Percentiles rank a stretch among this genome's conserved stretches.
These are phyloP conservation scores for Gonapodya sp. DNA, from an alignment of 192 early-diverging fungal genomes.

Conservation along the genomic window DNA sequence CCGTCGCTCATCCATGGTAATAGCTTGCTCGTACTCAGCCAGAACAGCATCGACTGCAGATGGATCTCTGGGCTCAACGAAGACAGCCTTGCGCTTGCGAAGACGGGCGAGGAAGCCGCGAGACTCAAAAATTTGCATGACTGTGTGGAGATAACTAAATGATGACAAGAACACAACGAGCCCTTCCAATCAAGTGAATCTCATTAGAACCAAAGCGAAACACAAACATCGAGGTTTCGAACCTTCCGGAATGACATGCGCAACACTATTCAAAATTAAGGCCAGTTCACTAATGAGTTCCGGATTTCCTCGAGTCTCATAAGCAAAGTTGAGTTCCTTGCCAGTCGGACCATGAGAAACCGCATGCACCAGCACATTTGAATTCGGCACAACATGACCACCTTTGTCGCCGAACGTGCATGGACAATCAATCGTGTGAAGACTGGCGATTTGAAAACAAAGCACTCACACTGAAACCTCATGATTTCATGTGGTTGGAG, in stretches of 20 bases:
- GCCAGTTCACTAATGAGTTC: constrained; percentile 27
- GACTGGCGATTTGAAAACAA: background rate
- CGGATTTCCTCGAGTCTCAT: constrained; percentile 39
- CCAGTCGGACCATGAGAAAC: constrained; percentile 57
- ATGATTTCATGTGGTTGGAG: constrained; percentile 22
- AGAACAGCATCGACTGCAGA: constrained; percentile 45
- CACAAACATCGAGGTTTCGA: background rate
- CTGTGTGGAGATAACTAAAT: constrained; percentile 61
- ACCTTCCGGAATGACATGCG: background rate
- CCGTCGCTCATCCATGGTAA: constrained; percentile 20
- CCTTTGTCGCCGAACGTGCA: constrained; percentile 62
- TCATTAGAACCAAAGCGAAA: background rate
- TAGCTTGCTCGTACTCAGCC: constrained; percentile 44
- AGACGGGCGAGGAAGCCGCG: constrained; percentile 37
- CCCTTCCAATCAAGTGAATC: constrained; percentile 30
- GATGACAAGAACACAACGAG: constrained; percentile 83
- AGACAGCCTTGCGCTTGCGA: constrained; percentile 48
- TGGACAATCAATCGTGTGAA: background rate
- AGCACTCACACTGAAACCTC: background rate
- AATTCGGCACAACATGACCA: constrained; percentile 72
- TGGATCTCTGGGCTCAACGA: constrained; percentile 54
- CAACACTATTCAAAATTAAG: background rate
- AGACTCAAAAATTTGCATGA: constrained; percentile 41
- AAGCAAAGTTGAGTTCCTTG: constrained; percentile 55
- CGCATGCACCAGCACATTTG: constrained; percentile 60